Evolutionary conservation across 768 basidiomycete species (phyloP), one percentile per base, ranked within the genome.

Genomic region (Tricholoma sp.): DNA sequence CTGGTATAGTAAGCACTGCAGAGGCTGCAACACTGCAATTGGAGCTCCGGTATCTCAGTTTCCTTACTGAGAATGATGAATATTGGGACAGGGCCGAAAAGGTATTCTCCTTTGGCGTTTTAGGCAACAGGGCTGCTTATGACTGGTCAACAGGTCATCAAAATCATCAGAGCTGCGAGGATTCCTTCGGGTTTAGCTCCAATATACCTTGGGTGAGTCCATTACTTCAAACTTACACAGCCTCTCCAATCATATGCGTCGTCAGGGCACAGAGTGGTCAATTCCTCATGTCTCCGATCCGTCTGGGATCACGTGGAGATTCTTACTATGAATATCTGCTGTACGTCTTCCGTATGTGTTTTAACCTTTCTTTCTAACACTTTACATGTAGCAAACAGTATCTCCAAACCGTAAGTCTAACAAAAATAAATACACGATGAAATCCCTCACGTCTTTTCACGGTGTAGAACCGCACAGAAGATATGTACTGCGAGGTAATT

Each of bases 261-360:
- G 22, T 45, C 59, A 80, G 80, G 37, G 66, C 69, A 29, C 66
- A 76, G 39, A 75, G 70, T 14, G 81, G 80, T 8, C 66, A 74
- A 57, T 83, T 81, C 62, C 68, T 85, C 51, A 68, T 81, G 21
- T 85, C 89, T 5, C 82, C 91, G 29, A 88, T 98, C 62, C 86
- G 95, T 4, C 79, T 98, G 18, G 96, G 96, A n/a, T 94, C 92
- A 14, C 80, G 94, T 45, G 94, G 89, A 34, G 95, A 98, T 69
- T 93, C 91, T 2, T 98, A 88, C 72, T 98, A 97, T 67, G 95
- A 96, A 69, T 94, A 95, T 69, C 71, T 94, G 22, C 69, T 94
- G 89, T 91, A 61, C 71, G 79, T 69, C 0, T 6, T n/a, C 9
- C 3, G 41, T 2, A 2, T 18, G 12, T 0, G 16, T 9, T 12